Evolutionary conservation across 2,329 filamentous ascomycete species (phyloP), one percentile per base, ranked within the genome.

Genomic region (Onygena corvina): DNA sequence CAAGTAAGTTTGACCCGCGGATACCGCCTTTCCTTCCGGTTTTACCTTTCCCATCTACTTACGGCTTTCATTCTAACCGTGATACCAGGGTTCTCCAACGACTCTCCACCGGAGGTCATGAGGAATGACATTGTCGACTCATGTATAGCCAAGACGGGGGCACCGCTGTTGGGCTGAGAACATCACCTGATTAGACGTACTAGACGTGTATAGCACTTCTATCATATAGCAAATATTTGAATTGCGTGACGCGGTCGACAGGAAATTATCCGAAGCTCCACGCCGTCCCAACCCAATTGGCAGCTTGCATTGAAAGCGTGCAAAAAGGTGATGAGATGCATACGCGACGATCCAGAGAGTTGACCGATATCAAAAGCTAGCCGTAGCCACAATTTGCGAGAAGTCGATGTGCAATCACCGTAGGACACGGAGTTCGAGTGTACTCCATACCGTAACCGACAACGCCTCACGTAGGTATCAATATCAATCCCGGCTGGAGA

Each of bases 1-100:
- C 89, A 95, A 77, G 87, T 87, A 66, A 67, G 75, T 65, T 21
- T 12, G 3, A 12, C 21, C 36, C 36, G 18, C 18, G 9, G 18
- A 40, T 9, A 14, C 11, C 16, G 11, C 18, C 3, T 31, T 14
- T 14, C 14, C 14, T 18, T 21, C 12, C 29, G 6, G 18, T 31
- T 46, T 29, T 29, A 16, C 25, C 25, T 23, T 42, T 36, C 46
- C 9, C 16, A 40, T 40, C 35, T n/a, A 9, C 11, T 18, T 40
- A n/a, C 8, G 18, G 29, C 12, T n/a, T 2, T 7, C n/a, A 34
- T 35, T 33, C 30, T 47, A 25, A 47, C 33, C 6, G 1, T 35
- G 8, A 27, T 49, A 14, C 20, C 30, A 53, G 51, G 51, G 29
- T 11, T 50, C 51, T 23, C 45, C 51, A 3, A 49, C 48, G 8